Conservation (phyloP, 495 filamentous ascomycete genomes). For the Tuber brumale region DNA sequence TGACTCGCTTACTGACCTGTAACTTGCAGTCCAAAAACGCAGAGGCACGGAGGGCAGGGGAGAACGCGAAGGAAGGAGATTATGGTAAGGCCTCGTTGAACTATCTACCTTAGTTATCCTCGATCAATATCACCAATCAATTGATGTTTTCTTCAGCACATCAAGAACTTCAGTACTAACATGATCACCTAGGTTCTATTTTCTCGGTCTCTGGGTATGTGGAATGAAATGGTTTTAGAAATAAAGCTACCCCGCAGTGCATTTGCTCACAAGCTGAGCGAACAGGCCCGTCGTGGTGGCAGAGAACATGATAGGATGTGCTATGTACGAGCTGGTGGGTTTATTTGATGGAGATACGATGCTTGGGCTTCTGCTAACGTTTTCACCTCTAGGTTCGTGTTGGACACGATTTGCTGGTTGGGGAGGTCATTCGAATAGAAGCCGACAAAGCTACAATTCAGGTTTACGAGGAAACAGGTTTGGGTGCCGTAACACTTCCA, state of each 20-base stretch:
- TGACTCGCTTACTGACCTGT: conserved; percentile 11
- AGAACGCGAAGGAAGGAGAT: conserved; percentile 49
- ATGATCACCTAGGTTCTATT: conserved; percentile 53
- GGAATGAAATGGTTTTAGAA: conserved; percentile 38
- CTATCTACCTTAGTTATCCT: neutral
- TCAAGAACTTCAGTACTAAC: conserved; percentile 13
- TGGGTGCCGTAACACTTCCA: conserved; percentile 12
- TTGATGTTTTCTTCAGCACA: conserved; percentile 8
- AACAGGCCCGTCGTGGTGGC: conserved; percentile 88
- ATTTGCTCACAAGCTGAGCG: conserved; percentile 26
- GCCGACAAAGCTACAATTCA: conserved; percentile 93
- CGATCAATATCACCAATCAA: neutral
- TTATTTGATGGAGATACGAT: neutral
- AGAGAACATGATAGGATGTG: conserved; percentile 97
- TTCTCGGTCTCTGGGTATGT: conserved; percentile 75
- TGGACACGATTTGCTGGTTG: conserved; percentile 79
- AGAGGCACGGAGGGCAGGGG: conserved; percentile 43
- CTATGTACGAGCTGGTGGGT: conserved; percentile 96
- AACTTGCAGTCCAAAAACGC: conserved; percentile 27
- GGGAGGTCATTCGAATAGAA: conserved; percentile 97
- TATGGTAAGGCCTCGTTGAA: conserved; percentile 48
- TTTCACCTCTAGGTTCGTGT: conserved; percentile 61
- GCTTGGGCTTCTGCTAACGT: conserved; percentile 26
- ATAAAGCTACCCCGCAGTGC: conserved; percentile 47
- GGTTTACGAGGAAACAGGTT: conserved; percentile 97